These are phyloP conservation scores for Tetratostichococcus sp. DNA, from an alignment of 139 green algal species.

Conservation along the genomic window DNA sequence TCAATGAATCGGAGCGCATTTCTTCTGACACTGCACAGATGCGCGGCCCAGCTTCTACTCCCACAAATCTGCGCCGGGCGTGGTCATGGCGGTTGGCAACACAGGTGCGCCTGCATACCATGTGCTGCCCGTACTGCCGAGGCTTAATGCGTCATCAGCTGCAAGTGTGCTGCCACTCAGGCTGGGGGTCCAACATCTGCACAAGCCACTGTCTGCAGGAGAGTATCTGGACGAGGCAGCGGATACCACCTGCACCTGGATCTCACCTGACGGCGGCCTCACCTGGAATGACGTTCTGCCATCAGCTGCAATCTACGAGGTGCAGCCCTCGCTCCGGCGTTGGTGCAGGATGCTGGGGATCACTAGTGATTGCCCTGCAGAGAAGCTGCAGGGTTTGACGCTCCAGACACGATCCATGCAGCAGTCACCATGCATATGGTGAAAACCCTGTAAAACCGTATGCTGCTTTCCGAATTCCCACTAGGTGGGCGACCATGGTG, in stretches of 20 bases:
- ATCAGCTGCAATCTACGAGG: slow-evolving; percentile 70
- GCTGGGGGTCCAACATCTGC: too few species aligned
- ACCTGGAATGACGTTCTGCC: slow-evolving; percentile 84
- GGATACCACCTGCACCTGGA: slow-evolving; percentile 73
- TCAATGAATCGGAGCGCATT: too few species aligned
- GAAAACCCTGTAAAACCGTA: too few species aligned
- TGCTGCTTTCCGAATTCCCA: too few species aligned
- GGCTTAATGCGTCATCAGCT: slow-evolving; percentile 32
- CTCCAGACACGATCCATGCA: too few species aligned
- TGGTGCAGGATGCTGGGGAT: too few species aligned
- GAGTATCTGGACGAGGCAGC: slow-evolving; percentile 21
- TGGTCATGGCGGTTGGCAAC: slow-evolving; percentile 89
- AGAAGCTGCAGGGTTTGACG: neutral
- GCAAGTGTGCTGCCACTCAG: neutral
- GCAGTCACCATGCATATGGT: too few species aligned
- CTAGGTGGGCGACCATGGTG: slow-evolving; percentile 86
- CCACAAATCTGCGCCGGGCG: slow-evolving; percentile 71
- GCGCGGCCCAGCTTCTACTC: slow-evolving; percentile 76
- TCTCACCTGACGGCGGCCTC: slow-evolving; percentile 81
- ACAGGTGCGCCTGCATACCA: slow-evolving; percentile 21
- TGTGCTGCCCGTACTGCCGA: slow-evolving; percentile 16
- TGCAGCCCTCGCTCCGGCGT: neutral
- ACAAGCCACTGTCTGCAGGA: neutral
- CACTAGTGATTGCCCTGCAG: neutral
- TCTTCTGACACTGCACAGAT: neutral